A percentile compares a stretch with the other conserved stretches of the same genome.
These are phyloP conservation scores for Albifimbria verrucaria DNA, from an alignment of 2,329 filamentous ascomycete genomes.

Conservation along the genomic window DNA sequence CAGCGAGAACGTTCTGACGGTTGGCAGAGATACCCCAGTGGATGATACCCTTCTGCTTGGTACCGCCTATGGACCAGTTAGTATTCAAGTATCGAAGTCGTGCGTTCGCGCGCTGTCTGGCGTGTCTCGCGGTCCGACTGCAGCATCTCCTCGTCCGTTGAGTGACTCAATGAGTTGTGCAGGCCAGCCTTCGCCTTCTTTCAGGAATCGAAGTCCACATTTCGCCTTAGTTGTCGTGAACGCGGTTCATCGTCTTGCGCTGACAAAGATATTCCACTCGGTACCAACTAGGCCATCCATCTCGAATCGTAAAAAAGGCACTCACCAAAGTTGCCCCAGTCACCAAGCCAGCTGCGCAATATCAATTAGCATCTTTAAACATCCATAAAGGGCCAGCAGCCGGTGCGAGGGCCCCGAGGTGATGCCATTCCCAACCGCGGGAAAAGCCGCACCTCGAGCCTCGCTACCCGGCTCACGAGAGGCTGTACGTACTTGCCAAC, in stretches of 20 bases:
- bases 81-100: slow-evolving; percentile 5
- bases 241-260: not conserved
- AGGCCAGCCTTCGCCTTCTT: too few species aligned
- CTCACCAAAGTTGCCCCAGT: slow-evolving; percentile 75
- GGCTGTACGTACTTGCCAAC: slow-evolving; percentile 30
- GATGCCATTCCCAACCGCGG: slow-evolving; percentile 6
- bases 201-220: too few species aligned
- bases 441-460: slow-evolving; percentile 30
- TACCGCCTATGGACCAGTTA: slow-evolving; percentile 43
- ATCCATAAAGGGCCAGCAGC: slow-evolving; percentile 10
- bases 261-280: not conserved
- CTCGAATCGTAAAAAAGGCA: slow-evolving; percentile 20
- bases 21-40: slow-evolving; percentile 79
- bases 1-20: slow-evolving; percentile 83
- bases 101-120: not conserved
- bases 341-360: slow-evolving; percentile 62
- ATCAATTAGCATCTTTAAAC: slow-evolving; percentile 19
- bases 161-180: too few species aligned
- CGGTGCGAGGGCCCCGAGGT: slow-evolving; percentile 8
- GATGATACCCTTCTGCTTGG: slow-evolving; percentile 62
- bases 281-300: not conserved
- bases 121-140: too few species aligned
- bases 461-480: slow-evolving; percentile 8
- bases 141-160: too few species aligned
- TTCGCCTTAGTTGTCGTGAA: too few species aligned